phyloP scores from a whole-genome alignment of 306 rosid genomes.

The Ochetophila trinervis region DNA sequence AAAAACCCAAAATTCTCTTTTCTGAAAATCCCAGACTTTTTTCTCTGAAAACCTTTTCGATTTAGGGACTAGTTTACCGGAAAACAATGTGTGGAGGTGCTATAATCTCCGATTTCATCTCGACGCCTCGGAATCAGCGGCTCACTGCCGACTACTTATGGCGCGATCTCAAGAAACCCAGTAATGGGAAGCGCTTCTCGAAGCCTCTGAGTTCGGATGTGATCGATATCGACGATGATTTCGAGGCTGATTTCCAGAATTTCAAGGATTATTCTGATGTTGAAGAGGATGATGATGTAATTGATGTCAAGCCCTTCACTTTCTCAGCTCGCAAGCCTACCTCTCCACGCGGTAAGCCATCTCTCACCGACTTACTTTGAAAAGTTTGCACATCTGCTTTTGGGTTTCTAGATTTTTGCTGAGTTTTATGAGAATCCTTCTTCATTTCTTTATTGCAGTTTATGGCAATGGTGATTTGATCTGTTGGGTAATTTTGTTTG shows the following conservation, averaged over 20 bases:
- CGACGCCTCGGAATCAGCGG: slow-evolving; percentile 40
- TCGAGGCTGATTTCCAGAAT: slow-evolving; percentile 78
- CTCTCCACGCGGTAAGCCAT: slow-evolving; percentile 41
- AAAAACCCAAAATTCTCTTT: background rate
- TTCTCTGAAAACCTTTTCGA: background rate
- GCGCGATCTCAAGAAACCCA: slow-evolving; percentile 58
- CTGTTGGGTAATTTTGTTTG: no score
- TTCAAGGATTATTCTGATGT: slow-evolving; percentile 87
- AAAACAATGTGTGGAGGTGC: slow-evolving; percentile 90
- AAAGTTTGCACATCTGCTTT: background rate
- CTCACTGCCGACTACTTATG: slow-evolving; percentile 63
- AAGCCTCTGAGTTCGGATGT: slow-evolving; percentile 34
- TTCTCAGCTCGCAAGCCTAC: slow-evolving; percentile 36
- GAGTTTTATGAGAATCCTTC: background rate
- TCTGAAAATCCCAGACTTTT: background rate
- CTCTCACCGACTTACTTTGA: background rate
- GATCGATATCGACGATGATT: slow-evolving; percentile 53
- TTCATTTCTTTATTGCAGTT: background rate
- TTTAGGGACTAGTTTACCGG: background rate
- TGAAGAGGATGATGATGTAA: slow-evolving; percentile 52
- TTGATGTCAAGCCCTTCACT: slow-evolving; percentile 46
- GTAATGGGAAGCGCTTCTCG: slow-evolving; percentile 32
- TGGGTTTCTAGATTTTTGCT: background rate
- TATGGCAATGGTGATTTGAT: background rate
- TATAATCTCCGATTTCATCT: slow-evolving; percentile 85